Conservation (phyloP, 2,329 filamentous ascomycete species). For the Microascus cirrosus region DNA sequence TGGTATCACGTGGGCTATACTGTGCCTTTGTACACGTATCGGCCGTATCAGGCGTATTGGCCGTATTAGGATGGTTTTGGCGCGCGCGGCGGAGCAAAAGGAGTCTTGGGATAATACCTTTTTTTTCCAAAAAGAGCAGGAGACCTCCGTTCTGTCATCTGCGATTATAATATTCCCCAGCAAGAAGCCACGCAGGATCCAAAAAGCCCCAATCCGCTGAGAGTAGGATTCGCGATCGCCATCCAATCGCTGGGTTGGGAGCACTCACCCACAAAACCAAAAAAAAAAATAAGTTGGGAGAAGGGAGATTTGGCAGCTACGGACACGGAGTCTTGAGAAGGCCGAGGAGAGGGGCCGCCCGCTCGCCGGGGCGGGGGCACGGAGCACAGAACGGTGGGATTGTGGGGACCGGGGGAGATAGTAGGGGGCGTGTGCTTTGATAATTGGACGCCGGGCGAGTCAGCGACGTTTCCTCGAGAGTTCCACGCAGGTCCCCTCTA, state of each 20-base stretch:
- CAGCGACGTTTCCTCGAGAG: too few relatives aligned
- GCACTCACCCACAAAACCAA: background rate
- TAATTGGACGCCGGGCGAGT: too few relatives aligned
- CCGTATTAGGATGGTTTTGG: background rate
- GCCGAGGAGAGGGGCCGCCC: conserved; percentile 2
- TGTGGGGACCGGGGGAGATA: background rate
- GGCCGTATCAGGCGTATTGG: background rate
- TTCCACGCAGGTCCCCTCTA: too few relatives aligned
- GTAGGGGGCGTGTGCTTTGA: background rate
- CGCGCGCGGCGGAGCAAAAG: background rate
- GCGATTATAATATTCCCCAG: background rate
- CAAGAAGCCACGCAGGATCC: background rate
- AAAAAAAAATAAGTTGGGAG: background rate
- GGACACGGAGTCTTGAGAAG: conserved; percentile 4
- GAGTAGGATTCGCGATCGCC: too few relatives aligned
- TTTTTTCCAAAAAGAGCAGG: background rate
- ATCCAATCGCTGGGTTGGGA: background rate
- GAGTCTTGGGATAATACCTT: background rate
- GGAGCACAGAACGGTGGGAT: background rate
- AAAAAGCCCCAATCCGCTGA: background rate
- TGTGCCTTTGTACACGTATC: background rate
- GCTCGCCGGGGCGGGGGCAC: background rate
- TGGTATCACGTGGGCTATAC: background rate
- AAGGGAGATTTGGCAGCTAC: background rate
- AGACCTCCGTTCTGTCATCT: background rate